A percentile compares a stretch with the other conserved stretches of the same genome.
These are phyloP conservation scores for Lyophyllum semitale DNA, from an alignment of 768 basidiomycete species.

Conservation along the genomic window DNA sequence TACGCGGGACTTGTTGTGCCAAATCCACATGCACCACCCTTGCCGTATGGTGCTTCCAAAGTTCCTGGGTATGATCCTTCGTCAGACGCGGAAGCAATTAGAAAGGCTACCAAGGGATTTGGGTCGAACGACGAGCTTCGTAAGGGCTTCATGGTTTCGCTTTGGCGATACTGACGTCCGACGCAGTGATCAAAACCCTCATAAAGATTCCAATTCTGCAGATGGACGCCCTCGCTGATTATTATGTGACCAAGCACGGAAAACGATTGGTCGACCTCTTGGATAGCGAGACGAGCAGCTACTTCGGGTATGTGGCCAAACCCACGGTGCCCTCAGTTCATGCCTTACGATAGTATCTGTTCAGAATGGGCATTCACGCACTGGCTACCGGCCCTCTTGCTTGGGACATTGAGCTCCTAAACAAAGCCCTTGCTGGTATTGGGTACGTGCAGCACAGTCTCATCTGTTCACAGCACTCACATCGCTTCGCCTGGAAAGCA, in stretches of 20 bases:
- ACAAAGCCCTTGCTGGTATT: constrained; percentile 30
- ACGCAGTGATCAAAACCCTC: constrained; percentile 33
- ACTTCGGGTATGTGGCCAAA: constrained; percentile 30
- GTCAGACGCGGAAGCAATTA: constrained; percentile 31
- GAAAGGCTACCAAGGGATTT: constrained; percentile 29
- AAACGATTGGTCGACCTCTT: constrained; percentile 29
- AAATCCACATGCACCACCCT: constrained; percentile 28
- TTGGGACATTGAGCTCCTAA: constrained; percentile 39
- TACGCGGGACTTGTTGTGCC: constrained; percentile 33
- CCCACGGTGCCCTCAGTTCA: neutral
- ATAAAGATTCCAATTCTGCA: constrained; percentile 27
- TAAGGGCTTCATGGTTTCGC: neutral
- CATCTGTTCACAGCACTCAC: neutral
- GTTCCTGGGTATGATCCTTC: constrained; percentile 35
- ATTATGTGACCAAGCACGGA: constrained; percentile 30
- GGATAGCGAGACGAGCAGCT: constrained; percentile 27
- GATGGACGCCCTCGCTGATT: constrained; percentile 37
- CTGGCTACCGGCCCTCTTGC: constrained; percentile 39
- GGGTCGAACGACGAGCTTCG: constrained; percentile 29
- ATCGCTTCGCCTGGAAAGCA: constrained; percentile 17
- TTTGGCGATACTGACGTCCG: neutral
- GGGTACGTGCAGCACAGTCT: constrained; percentile 23
- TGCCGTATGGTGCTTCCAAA: constrained; percentile 20
- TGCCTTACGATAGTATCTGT: neutral
- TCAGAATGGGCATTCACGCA: constrained; percentile 31